A percentile compares a stretch with the other conserved stretches of the same genome.
Evolutionary conservation across 1,284 basidiomycete species (phyloP).

Genomic region (Athelia psychrophila): DNA sequence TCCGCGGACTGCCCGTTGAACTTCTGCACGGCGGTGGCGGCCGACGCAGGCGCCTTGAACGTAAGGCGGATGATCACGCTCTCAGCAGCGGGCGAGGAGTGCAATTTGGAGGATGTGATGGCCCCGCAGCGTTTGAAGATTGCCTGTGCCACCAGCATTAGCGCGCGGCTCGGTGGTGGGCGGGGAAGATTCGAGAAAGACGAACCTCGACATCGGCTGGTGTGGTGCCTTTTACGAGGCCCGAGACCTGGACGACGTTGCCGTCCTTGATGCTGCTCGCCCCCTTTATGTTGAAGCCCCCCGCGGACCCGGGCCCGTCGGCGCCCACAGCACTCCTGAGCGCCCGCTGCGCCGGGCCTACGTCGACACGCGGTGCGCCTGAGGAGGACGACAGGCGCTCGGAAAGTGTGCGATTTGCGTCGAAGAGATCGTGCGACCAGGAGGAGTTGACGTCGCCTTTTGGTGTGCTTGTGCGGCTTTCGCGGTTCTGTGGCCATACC

Average conservation of each 20-base stretch:
- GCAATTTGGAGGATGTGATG: conserved; percentile 53
- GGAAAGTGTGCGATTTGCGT: conserved; percentile 46
- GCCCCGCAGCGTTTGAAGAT: conserved; percentile 82
- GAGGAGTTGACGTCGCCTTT: conserved; percentile 64
- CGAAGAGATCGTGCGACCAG: conserved; percentile 73
- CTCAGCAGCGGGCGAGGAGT: conserved; percentile 32
- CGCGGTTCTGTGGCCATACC: conserved; percentile 44
- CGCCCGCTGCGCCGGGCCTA: conserved; percentile 49
- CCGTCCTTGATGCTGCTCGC: conserved; percentile 48
- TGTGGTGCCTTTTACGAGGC: conserved; percentile 75
- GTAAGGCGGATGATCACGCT: conserved; percentile 70
- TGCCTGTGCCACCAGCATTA: conserved; percentile 33
- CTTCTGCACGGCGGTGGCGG: conserved; percentile 64
- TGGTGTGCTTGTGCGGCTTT: conserved; percentile 42
- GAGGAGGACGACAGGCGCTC: conserved; percentile 46
- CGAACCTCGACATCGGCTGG: conserved; percentile 74
- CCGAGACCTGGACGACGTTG: conserved; percentile 76
- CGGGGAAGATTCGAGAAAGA: not conserved
- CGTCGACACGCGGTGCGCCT: conserved; percentile 39
- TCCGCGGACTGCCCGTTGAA: conserved; percentile 84
- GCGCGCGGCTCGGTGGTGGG: not conserved
- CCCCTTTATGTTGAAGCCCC: conserved; percentile 65
- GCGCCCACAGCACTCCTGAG: conserved; percentile 45
- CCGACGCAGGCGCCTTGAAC: conserved; percentile 64
- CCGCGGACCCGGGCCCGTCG: conserved; percentile 27